A percentile compares a stretch with the other conserved stretches of the same genome.
Evolutionary conservation across 129 eudicot genomes (phyloP).

Genomic region (Lactuca sativa): DNA sequence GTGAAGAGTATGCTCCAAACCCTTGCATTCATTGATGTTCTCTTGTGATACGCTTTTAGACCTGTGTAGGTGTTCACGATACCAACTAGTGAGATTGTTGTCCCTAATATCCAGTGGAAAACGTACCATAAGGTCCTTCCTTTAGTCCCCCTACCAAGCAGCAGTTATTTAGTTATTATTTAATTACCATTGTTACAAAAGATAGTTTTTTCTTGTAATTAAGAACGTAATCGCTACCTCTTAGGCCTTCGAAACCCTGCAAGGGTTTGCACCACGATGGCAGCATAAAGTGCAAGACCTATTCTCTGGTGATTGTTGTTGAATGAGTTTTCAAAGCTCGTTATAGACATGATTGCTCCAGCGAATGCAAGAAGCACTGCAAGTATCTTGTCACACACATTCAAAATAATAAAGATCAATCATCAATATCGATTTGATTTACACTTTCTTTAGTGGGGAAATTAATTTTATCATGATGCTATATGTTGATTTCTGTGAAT

Average conservation of each 20-base stretch:
- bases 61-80: constrained; percentile 67
- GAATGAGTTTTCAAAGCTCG: constrained; percentile 69
- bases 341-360: constrained; percentile 60
- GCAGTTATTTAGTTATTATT: constrained; percentile 4
- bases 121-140: constrained; percentile 55
- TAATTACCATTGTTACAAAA: neutral
- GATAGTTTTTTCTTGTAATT: neutral
- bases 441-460: neutral
- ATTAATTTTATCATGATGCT: constrained; percentile 4
- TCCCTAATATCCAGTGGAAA: constrained; percentile 68
- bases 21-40: constrained; percentile 49
- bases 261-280: constrained; percentile 56
- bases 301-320: constrained; percentile 61
- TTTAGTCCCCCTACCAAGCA: constrained; percentile 50
- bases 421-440: neutral
- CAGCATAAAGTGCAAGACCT: constrained; percentile 64
- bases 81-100: constrained; percentile 50
- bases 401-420: constrained; percentile 6
- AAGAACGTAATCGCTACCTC: constrained; percentile 34
- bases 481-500: constrained; percentile 4
- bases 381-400: constrained; percentile 37
- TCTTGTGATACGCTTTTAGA: constrained; percentile 56
- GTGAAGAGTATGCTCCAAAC: constrained; percentile 68
- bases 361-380: constrained; percentile 62
- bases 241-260: constrained; percentile 58